Evolutionary conservation across 2,329 filamentous ascomycete genomes (phyloP), one percentile per base, ranked within the genome.

Genomic region (Ascochyta koolunga): DNA sequence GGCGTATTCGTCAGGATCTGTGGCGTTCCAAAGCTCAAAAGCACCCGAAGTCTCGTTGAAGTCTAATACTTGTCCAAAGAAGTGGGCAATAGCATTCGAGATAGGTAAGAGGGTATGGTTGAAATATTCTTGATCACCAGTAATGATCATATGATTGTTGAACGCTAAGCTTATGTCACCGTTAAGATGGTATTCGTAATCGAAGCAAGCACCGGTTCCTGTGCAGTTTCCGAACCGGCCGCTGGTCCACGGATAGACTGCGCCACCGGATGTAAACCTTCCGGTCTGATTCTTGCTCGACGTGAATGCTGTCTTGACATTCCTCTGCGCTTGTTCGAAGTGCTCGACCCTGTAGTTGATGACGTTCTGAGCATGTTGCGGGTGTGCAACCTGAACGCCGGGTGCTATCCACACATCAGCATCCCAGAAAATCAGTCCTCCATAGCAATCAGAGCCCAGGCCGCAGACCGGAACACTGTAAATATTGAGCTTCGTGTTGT

Each of bases 151-250:
- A 55, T 87, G 83, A 47, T 87, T 86, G 61, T 83, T 79, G 54
- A 88, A 76, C 1, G 84, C 79, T 25, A 89, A 76, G 0, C 83
- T 85, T 60, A 90, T 89, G 60, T 89, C 87, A 7, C 86, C 85
- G 61, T 89, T 89, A 32, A 90, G 63, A 68, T 90, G 87, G 62
- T 90, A 90, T 67, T 90, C 81, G 60, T 90, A 89, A 69, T 90
- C 87, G 62, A 86, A 88, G 69, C 87, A 90, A 16, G 79, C 78
- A 6, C 79, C 79, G n/a, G 77, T 79, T 1, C 71, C 78, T 5
- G 88, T 90, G 64, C 87, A 90, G 63, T 90, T 89, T 2, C 87
- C 88, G 64, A 80, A 87, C 5, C 86, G 75, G 8, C 84, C 86
- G 61, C 83, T 83, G 0, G 86, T 89, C 88, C 88, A 90, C 1